phyloP scores from a whole-genome alignment of 2,329 filamentous ascomycete species.

The Talaromyces sp. region DNA sequence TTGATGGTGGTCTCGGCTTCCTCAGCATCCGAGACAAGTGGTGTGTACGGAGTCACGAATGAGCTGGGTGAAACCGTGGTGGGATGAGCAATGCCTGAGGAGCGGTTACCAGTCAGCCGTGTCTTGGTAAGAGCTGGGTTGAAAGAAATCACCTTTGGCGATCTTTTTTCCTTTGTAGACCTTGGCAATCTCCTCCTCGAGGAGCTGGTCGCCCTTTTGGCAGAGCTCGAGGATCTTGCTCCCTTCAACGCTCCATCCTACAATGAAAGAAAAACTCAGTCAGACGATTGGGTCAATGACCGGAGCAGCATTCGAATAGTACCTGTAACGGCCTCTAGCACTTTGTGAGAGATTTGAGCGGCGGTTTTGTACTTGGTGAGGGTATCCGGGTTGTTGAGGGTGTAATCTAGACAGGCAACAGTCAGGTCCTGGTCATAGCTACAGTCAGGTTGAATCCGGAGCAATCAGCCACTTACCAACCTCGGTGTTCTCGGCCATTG shows the following conservation, averaged over 20 bases:
- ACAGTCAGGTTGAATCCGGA: not conserved
- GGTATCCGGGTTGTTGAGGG: conserved; percentile 87
- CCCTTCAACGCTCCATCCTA: conserved; percentile 72
- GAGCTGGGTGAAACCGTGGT: conserved; percentile 92
- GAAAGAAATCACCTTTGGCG: conserved; percentile 66
- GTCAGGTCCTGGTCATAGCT: not conserved
- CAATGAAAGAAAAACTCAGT: not conserved
- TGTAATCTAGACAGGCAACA: conserved; percentile 63
- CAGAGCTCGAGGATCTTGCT: conserved; percentile 93
- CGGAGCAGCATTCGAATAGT: not conserved
- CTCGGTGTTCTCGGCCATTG: conserved; percentile 44
- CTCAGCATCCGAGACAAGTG: conserved; percentile 77
- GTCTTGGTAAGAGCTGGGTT: not conserved
- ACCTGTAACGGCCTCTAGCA: conserved; percentile 76
- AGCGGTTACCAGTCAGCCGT: not conserved
- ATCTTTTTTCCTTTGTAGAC: conserved; percentile 99
- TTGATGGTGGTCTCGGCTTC: conserved; percentile 80
- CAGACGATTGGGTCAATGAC: not conserved
- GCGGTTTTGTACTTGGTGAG: conserved; percentile 99
- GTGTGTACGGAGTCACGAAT: conserved; percentile 95
- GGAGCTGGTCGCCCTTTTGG: conserved; percentile 90
- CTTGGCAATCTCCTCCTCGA: conserved; percentile 90
- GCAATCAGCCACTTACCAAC: conserved; percentile 39
- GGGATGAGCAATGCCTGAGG: conserved; percentile 79
- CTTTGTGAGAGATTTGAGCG: conserved; percentile 91